Evolutionary conservation across 2,329 filamentous ascomycete genomes (phyloP), one percentile per base, ranked within the genome.

Genomic region (Coniochaeta ligniaria): DNA sequence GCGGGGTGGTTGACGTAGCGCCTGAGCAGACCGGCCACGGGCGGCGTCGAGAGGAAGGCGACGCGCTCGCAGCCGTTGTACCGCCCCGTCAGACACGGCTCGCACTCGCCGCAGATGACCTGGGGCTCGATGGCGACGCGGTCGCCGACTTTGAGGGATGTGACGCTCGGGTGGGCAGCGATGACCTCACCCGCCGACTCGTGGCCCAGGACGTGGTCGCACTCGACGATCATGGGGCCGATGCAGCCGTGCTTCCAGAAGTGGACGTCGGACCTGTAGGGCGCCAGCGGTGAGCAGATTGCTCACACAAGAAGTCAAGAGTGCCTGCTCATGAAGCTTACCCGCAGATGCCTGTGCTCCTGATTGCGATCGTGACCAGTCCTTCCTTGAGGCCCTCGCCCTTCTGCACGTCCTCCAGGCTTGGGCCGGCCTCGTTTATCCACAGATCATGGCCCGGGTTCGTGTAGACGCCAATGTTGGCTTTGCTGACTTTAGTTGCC

Each of bases 161-260:
- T 91, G 62, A 97, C 92, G 31, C 89, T 91, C 45, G 91, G 84
- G 75, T 94, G 90, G 59, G 88, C 88, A 17, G 92, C 90, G 66
- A 97, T 83, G 62, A 97, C 76, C 69, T 89, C 87, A 64, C 93
- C 94, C 4, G 92, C 89, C 47, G 92, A 95, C 78, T 98, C 94
- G 80, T 98, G 94, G 66, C 94, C 94, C 22, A 98, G 87, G 70
- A 97, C 92, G 75, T 97, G 94, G 70, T 93, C 89, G 70, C 84
- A 90, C 66, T 84, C 83, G 56, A 98, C 94, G 64, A 97, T 88
- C 93, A 97, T 97, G 67, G 93, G 93, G 31, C 94, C 94, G 72
- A 98, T 98, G 78, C 90, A 91, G 66, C 94, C 94, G 57, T 90
- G 89, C 73, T 96, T 91, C 94, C 94, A 98, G 80, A 98, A 98